phyloP scores from a whole-genome alignment of 164 flowering plant species.

The Piper betle region DNA sequence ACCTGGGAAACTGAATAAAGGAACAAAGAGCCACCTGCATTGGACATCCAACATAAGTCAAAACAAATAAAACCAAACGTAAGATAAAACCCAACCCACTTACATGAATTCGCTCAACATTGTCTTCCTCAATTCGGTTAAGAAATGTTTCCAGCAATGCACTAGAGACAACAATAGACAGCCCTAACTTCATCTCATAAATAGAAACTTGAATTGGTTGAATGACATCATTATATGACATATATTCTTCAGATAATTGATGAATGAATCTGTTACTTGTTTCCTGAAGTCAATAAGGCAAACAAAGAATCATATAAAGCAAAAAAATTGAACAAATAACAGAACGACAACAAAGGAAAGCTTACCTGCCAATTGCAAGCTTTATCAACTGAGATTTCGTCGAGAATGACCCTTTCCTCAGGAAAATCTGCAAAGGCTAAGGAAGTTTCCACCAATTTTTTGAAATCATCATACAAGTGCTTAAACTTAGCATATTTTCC shows the following conservation, averaged over 20 bases:
- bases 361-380: slow-evolving; percentile 80
- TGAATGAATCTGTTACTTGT: slow-evolving; percentile 47
- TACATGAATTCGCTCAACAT: slow-evolving; percentile 31
- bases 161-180: slow-evolving; percentile 44
- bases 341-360: neutral
- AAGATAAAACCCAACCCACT: slow-evolving; percentile 5
- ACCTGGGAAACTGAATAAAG: slow-evolving; percentile 66
- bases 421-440: slow-evolving; percentile 16
- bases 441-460: slow-evolving; percentile 11
- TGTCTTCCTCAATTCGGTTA: slow-evolving; percentile 18
- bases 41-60: neutral
- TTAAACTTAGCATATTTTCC: slow-evolving; percentile 42
- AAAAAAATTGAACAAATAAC: neutral
- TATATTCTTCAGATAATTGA: slow-evolving; percentile 45
- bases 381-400: slow-evolving; percentile 19
- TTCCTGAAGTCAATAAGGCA: slow-evolving; percentile 27
- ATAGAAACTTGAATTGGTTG: slow-evolving; percentile 87
- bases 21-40: slow-evolving; percentile 42
- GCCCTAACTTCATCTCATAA: slow-evolving; percentile 85
- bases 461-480: slow-evolving; percentile 45
- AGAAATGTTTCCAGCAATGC: slow-evolving; percentile 24
- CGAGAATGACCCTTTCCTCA: slow-evolving; percentile 13
- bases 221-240: slow-evolving; percentile 46
- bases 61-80: neutral
- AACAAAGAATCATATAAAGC: neutral